A percentile compares a stretch with the other conserved stretches of the same genome.
Evolutionary conservation across 2,329 filamentous ascomycete genomes (phyloP).

Genomic region (Acephala macrosclerotiorum): DNA sequence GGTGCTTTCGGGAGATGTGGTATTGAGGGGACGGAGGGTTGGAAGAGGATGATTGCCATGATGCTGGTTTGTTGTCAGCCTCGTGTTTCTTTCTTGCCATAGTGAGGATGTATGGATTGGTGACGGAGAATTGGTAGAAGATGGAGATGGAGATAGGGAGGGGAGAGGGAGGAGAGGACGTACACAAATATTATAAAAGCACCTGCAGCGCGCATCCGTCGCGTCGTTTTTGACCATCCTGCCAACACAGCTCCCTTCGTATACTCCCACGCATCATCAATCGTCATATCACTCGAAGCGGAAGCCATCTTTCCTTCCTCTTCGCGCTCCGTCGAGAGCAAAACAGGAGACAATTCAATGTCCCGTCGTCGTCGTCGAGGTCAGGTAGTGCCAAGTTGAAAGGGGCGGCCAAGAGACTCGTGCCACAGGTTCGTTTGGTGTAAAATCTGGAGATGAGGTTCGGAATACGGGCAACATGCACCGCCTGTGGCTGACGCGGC

Average conservation of each 20-base stretch:
- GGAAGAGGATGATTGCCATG: slow-evolving; percentile 34
- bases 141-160: neutral
- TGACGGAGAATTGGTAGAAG: neutral
- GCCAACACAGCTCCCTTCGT: slow-evolving; percentile 30
- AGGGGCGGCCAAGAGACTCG: neutral
- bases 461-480: neutral
- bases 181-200: slow-evolving; percentile 39
- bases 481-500: slow-evolving; percentile 12
- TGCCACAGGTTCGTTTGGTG: neutral
- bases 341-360: slow-evolving; percentile 9
- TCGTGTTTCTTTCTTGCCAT: neutral
- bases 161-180: slow-evolving; percentile 11
- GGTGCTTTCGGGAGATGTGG: slow-evolving; percentile 34
- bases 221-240: slow-evolving; percentile 42
- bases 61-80: slow-evolving; percentile 29
- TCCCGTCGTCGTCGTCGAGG: slow-evolving; percentile 1
- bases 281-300: slow-evolving; percentile 37
- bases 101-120: too few species aligned
- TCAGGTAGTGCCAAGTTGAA: neutral
- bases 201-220: slow-evolving; percentile 39
- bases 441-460: slow-evolving; percentile 1
- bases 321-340: neutral
- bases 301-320: slow-evolving; percentile 29
- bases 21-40: slow-evolving; percentile 33
- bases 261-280: slow-evolving; percentile 42